phyloP scores from a whole-genome alignment of 2,329 filamentous ascomycete species.

The Paecilomyces sp. region DNA sequence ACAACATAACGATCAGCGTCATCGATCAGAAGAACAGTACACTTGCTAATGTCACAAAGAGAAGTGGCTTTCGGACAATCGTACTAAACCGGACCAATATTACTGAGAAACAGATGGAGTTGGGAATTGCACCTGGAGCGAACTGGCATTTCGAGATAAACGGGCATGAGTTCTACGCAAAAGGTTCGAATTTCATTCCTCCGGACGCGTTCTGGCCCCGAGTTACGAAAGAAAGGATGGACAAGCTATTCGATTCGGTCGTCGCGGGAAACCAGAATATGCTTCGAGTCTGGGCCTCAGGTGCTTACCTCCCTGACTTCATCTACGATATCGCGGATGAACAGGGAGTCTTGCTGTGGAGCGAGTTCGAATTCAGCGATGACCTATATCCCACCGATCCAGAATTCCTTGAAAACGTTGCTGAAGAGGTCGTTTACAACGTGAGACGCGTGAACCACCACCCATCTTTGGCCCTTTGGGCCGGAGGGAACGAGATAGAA shows the following conservation, averaged over 20 bases:
- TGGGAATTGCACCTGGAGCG: conserved; percentile 50
- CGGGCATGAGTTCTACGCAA: conserved; percentile 56
- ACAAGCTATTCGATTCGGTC: conserved; percentile 47
- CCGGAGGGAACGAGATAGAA: conserved; percentile 55
- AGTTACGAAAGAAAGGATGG: conserved; percentile 48
- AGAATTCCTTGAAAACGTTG: conserved; percentile 50
- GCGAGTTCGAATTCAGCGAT: conserved; percentile 57
- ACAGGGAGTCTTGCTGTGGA: conserved; percentile 55
- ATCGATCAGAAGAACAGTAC: conserved; percentile 26
- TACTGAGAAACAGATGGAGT: conserved; percentile 45
- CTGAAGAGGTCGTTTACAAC: conserved; percentile 52
- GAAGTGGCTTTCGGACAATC: conserved; percentile 56
- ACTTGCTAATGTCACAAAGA: conserved; percentile 43
- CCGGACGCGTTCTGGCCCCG: conserved; percentile 57
- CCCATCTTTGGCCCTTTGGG: conserved; percentile 49
- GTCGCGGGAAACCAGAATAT: conserved; percentile 57
- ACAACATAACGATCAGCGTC: conserved; percentile 48
- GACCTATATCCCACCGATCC: conserved; percentile 51
- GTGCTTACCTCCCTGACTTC: conserved; percentile 1
- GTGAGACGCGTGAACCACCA: conserved; percentile 57
- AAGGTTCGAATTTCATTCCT: conserved; percentile 58
- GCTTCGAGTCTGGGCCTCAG: conserved; percentile 27
- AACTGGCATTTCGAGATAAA: conserved; percentile 63
- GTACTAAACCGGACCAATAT: conserved; percentile 51
- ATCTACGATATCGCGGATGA: conserved; percentile 37